phyloP scores from a whole-genome alignment of 2,329 filamentous ascomycete species.

The Ascochyta koolunga region DNA sequence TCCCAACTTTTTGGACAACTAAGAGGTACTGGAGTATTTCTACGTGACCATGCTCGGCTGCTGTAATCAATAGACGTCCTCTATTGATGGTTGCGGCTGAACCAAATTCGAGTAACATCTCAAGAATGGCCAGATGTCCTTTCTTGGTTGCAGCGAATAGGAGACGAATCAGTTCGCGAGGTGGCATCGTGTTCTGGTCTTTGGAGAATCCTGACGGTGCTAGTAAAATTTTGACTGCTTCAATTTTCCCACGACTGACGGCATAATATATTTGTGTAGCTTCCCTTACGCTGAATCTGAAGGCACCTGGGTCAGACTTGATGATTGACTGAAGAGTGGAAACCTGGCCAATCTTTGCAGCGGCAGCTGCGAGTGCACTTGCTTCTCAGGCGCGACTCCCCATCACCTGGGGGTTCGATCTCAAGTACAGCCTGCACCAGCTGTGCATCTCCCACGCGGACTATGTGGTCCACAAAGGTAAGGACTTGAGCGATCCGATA shows the following conservation, averaged over 20 bases:
- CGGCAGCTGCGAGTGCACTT: not conserved
- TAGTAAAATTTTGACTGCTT: not conserved
- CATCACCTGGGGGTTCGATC: not conserved
- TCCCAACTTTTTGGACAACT: too few relatives aligned
- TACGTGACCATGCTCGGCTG: too few relatives aligned
- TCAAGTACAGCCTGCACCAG: not conserved
- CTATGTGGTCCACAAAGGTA: not conserved
- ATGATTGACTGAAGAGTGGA: not conserved
- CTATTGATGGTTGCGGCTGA: not conserved
- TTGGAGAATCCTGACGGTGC: not conserved
- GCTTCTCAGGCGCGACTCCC: not conserved
- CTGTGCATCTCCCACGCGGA: not conserved
- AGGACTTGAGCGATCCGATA: too few relatives aligned
- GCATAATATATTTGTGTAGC: not conserved
- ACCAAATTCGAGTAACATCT: not conserved
- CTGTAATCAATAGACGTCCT: too few relatives aligned
- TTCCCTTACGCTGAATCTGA: not conserved
- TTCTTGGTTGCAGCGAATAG: not conserved
- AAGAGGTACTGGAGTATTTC: too few relatives aligned
- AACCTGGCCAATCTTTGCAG: not conserved
- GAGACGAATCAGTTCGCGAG: not conserved
- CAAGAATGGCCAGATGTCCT: not conserved
- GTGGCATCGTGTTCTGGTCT: not conserved
- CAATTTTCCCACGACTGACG: not conserved
- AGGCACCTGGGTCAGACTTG: not conserved